Evolutionary conservation across 768 basidiomycete species (phyloP).

Genomic region (Boletus sp.): DNA sequence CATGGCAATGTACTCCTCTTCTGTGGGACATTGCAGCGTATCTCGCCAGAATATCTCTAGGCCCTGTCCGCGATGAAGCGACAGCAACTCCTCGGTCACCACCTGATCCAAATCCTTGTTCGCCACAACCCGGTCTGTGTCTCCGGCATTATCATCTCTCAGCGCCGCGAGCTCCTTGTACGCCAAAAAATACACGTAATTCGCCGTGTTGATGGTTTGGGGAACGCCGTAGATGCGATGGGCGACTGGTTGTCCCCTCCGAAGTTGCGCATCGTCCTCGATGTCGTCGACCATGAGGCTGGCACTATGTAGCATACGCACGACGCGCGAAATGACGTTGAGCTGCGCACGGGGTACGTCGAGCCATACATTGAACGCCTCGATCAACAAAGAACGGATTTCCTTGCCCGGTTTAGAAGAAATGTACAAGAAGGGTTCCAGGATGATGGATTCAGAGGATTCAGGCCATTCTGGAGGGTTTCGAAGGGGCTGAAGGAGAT

Average conservation of each 20-base stretch:
- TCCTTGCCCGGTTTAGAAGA: slow-evolving; percentile 89
- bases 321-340: slow-evolving; percentile 69
- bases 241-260: slow-evolving; percentile 81
- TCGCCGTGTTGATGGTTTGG: slow-evolving; percentile 96
- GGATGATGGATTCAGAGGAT: slow-evolving; percentile 37
- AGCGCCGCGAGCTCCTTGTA: slow-evolving; percentile 64
- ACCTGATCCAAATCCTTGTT: slow-evolving; percentile 67
- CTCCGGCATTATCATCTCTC: slow-evolving; percentile 4
- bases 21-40: slow-evolving; percentile 83
- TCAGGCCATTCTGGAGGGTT: slow-evolving; percentile 34
- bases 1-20: slow-evolving; percentile 94
- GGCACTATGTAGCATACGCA: slow-evolving; percentile 93
- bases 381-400: slow-evolving; percentile 80
- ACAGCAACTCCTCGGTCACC: slow-evolving; percentile 56
- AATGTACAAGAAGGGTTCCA: slow-evolving; percentile 88
- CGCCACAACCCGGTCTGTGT: slow-evolving; percentile 41
- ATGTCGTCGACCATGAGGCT: slow-evolving; percentile 96
- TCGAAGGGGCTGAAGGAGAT: slow-evolving; percentile 19
- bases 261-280: slow-evolving; percentile 84
- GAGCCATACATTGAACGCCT: slow-evolving; percentile 93
- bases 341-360: slow-evolving; percentile 73
- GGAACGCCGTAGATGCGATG: slow-evolving; percentile 97
- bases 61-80: slow-evolving; percentile 94
- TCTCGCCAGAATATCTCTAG: slow-evolving; percentile 95
- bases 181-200: slow-evolving; percentile 95